Percentiles rank a stretch among this genome's conserved stretches.
Conservation (phyloP, 495 filamentous ascomycete species). For the Aspergillus nanangensis region DNA sequence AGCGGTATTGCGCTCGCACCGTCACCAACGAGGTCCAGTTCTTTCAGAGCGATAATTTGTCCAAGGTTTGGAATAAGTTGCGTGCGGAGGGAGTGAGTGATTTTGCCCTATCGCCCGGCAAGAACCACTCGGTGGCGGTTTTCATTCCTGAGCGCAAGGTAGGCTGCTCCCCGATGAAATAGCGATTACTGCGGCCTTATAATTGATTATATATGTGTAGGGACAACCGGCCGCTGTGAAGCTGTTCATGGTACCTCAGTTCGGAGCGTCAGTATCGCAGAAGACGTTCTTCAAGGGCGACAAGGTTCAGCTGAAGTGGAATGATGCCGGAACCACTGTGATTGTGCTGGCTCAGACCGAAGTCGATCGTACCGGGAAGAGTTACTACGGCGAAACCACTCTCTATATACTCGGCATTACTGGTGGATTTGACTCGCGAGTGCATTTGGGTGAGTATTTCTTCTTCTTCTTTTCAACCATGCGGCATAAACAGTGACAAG, state of each 20-base stretch:
- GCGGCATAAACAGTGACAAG: background rate
- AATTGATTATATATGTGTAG: conserved; percentile 33
- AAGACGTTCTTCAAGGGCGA: conserved; percentile 99
- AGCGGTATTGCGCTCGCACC: conserved; percentile 82
- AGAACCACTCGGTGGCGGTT: conserved; percentile 84
- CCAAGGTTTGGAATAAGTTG: conserved; percentile 90
- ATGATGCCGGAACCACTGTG: conserved; percentile 78
- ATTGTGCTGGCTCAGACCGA: conserved; percentile 98
- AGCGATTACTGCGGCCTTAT: background rate
- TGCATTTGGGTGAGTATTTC: conserved; percentile 62
- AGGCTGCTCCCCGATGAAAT: conserved; percentile 3
- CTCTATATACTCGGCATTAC: conserved; percentile 92
- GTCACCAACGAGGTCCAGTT: conserved; percentile 98
- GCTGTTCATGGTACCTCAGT: conserved; percentile 87
- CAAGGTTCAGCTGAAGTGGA: conserved; percentile 98
- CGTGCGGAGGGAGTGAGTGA: conserved; percentile 86
- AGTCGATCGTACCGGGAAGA: conserved; percentile 95
- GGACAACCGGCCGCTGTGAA: conserved; percentile 90
- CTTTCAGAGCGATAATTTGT: conserved; percentile 80
- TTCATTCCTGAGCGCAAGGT: conserved; percentile 96
- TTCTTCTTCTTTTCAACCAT: background rate
- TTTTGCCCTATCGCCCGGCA: conserved; percentile 84
- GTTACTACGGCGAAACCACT: conserved; percentile 97
- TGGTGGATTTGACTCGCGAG: conserved; percentile 85
- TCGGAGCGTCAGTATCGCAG: conserved; percentile 75